Conservation (phyloP, 768 basidiomycete species). For the Rhizopogon sp. region DNA sequence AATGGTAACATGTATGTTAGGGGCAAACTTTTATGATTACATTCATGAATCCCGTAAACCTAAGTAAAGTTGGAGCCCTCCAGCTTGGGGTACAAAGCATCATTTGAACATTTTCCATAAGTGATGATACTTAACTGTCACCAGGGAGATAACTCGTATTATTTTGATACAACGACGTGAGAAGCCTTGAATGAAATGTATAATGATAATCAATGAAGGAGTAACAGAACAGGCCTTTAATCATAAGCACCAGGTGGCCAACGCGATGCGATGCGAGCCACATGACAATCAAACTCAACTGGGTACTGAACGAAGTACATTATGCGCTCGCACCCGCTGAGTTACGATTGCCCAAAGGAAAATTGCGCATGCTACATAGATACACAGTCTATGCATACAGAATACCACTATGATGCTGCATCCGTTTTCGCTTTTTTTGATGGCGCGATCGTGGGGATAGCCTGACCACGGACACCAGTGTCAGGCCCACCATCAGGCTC, state of each 20-base stretch:
- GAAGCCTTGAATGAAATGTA: too few species aligned
- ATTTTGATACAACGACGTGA: too few species aligned
- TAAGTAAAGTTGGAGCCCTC: neutral
- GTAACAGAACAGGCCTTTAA: too few species aligned
- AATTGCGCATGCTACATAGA: neutral
- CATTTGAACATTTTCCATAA: slow-evolving; percentile 3
- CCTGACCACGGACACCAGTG: slow-evolving; percentile 57
- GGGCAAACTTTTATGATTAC: neutral
- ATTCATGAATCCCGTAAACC: neutral
- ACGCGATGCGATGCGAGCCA: too few species aligned
- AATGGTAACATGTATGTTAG: too few species aligned
- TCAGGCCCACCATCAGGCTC: slow-evolving; percentile 78
- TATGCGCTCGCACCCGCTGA: too few species aligned
- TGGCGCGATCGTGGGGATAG: slow-evolving; percentile 42
- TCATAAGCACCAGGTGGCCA: too few species aligned
- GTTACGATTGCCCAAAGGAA: neutral
- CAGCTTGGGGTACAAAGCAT: neutral
- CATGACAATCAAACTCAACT: too few species aligned
- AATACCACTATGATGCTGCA: slow-evolving; percentile 14
- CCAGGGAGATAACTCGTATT: too few species aligned
- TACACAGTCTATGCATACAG: neutral
- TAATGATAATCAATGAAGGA: too few species aligned
- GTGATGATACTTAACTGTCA: neutral
- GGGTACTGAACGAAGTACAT: too few species aligned
- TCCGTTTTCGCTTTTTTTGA: slow-evolving; percentile 40